phyloP scores from a whole-genome alignment of 1,139 yeast species.

The Nakaseomyces bracarensis region DNA sequence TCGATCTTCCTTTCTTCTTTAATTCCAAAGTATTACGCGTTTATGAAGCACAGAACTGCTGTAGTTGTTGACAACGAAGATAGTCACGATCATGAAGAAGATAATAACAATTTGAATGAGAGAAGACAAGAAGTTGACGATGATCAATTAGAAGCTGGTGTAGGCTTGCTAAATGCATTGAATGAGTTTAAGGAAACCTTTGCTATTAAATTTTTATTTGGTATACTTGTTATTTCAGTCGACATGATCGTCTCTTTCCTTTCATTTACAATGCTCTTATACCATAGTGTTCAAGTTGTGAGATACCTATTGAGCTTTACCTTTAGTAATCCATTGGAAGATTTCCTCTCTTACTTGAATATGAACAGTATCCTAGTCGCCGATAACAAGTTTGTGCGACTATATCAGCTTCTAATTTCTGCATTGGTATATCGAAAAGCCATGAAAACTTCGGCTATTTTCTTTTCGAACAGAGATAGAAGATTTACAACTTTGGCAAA shows the following conservation, averaged over 20 bases:
- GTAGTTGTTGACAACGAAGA: slow-evolving; percentile 3
- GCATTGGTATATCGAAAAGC: not conserved
- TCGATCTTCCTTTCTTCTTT: slow-evolving; percentile 17
- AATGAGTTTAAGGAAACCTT: slow-evolving; percentile 1
- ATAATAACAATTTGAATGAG: not conserved
- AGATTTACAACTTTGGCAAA: not conserved
- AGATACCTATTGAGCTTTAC: not conserved
- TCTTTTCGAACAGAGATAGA: not conserved
- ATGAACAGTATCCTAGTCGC: not conserved
- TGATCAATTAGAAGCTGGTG: not conserved
- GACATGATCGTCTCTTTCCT: not conserved
- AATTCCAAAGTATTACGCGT: not conserved
- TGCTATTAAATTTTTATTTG: not conserved
- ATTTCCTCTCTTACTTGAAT: not conserved
- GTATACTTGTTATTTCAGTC: not conserved
- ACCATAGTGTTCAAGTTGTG: not conserved
- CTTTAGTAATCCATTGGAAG: not conserved
- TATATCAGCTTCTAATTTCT: not conserved
- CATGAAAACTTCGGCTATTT: not conserved
- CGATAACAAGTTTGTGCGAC: not conserved
- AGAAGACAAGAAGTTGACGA: not conserved
- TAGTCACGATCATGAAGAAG: not conserved
- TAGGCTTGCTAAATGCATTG: not conserved
- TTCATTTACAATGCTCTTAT: not conserved
- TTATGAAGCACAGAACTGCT: slow-evolving; percentile 3